Conservation (phyloP, 2,329 filamentous ascomycete genomes). For the Xylaria sp. region DNA sequence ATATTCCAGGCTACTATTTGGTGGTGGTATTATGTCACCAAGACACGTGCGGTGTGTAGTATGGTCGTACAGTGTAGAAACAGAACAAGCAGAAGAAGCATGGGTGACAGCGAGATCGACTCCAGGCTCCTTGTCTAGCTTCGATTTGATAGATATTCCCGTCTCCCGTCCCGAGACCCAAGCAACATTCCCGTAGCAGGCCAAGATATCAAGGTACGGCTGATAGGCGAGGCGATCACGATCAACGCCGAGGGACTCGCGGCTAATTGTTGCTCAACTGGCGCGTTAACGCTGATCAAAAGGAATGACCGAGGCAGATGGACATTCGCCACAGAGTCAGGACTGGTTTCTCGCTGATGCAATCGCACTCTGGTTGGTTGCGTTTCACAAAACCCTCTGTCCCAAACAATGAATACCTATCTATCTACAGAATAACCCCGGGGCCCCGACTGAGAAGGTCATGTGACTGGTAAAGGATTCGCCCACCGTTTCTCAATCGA, state of each 20-base stretch:
- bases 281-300: background rate
- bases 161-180: constrained; percentile 47
- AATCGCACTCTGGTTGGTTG: constrained; percentile 9
- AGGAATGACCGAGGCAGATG: constrained; percentile 18
- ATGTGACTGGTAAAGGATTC: constrained; percentile 34
- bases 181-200: constrained; percentile 31
- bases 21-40: constrained; percentile 7
- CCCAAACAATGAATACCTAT: constrained; percentile 18
- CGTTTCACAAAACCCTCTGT: constrained; percentile 28
- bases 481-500: constrained; percentile 8
- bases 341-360: no score
- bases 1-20: constrained; percentile 10
- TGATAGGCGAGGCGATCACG: constrained; percentile 37
- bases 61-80: constrained; percentile 8
- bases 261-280: constrained; percentile 18
- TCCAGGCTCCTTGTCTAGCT: constrained; percentile 39
- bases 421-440: constrained; percentile 16
- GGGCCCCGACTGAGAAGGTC: constrained; percentile 20
- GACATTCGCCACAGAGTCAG: constrained; percentile 3
- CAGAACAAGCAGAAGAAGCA: constrained; percentile 18
- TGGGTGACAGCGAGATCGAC: constrained; percentile 35
- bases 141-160: constrained; percentile 45
- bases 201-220: constrained; percentile 38
- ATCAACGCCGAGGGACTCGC: constrained; percentile 25
- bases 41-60: constrained; percentile 3